These are phyloP conservation scores for Russula abietina DNA, from an alignment of 768 basidiomycete species.

Conservation along the genomic window DNA sequence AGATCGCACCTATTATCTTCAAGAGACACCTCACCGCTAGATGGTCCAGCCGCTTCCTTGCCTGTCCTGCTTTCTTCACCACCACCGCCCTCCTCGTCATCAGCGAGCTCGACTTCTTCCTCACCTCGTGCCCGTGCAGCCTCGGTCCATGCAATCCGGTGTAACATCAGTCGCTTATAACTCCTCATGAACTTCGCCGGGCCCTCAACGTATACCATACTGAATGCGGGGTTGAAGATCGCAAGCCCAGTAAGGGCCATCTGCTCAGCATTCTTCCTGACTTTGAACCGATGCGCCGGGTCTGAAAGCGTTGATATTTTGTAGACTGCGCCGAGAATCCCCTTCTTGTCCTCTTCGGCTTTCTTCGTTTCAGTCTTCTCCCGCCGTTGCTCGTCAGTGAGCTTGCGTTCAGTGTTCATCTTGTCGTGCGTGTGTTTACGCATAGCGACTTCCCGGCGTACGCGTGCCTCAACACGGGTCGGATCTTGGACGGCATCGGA, in stretches of 20 bases:
- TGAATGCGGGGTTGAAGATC: conserved; percentile 86
- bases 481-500: conserved; percentile 97
- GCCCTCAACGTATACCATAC: conserved; percentile 91
- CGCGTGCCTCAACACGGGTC: conserved; percentile 93
- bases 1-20: conserved; percentile 85
- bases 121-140: conserved; percentile 71
- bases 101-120: conserved; percentile 60
- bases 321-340: conserved; percentile 76
- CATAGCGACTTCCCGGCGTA: conserved; percentile 87
- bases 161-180: conserved; percentile 81
- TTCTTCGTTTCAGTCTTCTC: conserved; percentile 88
- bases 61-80: conserved; percentile 33
- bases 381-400: conserved; percentile 82
- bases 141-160: conserved; percentile 93
- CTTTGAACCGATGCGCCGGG: conserved; percentile 91
- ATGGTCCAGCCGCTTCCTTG: conserved; percentile 30
- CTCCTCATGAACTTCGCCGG: conserved; percentile 76
- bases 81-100: conserved; percentile 43
- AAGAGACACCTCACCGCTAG: conserved; percentile 44
- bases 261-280: conserved; percentile 94
- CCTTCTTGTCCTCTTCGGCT: conserved; percentile 81
- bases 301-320: conserved; percentile 89
- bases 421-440: conserved; percentile 87
- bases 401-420: conserved; percentile 87
- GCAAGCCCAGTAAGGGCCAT: conserved; percentile 81